Evolutionary conservation across 2,329 filamentous ascomycete species (phyloP), one percentile per base, ranked within the genome.

Genomic region (Botrytis tulipae): DNA sequence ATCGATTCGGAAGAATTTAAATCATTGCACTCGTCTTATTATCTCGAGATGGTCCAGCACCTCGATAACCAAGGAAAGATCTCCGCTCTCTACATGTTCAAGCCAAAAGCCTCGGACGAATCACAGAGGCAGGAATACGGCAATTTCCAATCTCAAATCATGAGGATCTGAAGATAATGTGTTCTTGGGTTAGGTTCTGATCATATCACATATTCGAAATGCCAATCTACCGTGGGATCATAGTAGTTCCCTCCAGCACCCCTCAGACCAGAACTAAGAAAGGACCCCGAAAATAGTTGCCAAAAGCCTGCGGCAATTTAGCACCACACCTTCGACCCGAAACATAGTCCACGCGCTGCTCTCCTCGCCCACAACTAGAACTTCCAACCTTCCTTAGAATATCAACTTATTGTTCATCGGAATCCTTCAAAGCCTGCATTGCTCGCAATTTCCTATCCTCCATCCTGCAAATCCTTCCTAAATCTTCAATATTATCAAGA

Each of bases 21-120:
- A n/a, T 16, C 5, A 16, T 7, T 16, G 0, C 25, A n/a, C 5
- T 54, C 1, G 48, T n/a, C 48, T 4, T 6, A 1, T 54, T 14
- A 0, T n/a, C 3, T 6, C 14, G 1, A n/a, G 22, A n/a, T 14
- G 12, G 6, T 0, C 2, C 48, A 54, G 12, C 25, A 54, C 25
- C 48, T 54, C 8, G 25, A 25, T 25, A 25, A 10, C 9, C 10
- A 12, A 25, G 22, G 3, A 10, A 48, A 4, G 25, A 9, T 48
- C 46, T 48, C 4, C 20, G 46, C 22, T 48, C 8, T 48, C 22
- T 25, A 4, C 46, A 25, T 48, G 22, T 25, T 48, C 46, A 48
- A 8, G 9, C 46, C 22, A 12, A 10, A 25, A 48, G 22, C 22
- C 22, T 48, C 3, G 22, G 9, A 25, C 10, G 46, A 48, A 25